Conservation (phyloP, 108 stramenopile genomes). For the Fragilaria crotonensis region DNA sequence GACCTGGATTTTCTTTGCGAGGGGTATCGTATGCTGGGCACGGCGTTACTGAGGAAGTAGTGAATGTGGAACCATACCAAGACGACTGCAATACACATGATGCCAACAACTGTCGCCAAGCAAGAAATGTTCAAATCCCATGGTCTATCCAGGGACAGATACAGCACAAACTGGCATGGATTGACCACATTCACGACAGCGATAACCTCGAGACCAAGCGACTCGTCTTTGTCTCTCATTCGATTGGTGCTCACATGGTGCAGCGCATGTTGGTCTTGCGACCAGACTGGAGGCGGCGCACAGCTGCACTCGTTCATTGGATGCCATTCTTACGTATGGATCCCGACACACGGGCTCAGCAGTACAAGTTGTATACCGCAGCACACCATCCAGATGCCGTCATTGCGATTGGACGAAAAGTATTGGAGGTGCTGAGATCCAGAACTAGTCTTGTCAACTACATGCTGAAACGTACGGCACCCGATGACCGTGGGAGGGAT, state of each 20-base stretch:
- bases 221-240: slow-evolving; percentile 72
- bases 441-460: slow-evolving; percentile 6
- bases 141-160: slow-evolving; percentile 80
- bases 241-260: slow-evolving; percentile 65
- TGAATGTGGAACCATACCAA: slow-evolving; percentile 6
- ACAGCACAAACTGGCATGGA: slow-evolving; percentile 59
- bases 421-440: slow-evolving; percentile 5
- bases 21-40: slow-evolving; percentile 73
- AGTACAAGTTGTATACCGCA: slow-evolving; percentile 25
- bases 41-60: slow-evolving; percentile 20
- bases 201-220: slow-evolving; percentile 7
- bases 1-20: slow-evolving; percentile 45
- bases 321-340: slow-evolving; percentile 76
- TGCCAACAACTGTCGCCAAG: neutral
- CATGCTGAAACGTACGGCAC: slow-evolving; percentile 22
- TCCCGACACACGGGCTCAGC: slow-evolving; percentile 17
- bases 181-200: slow-evolving; percentile 39
- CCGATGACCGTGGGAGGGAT: slow-evolving; percentile 38
- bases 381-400: slow-evolving; percentile 25
- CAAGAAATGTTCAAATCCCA: slow-evolving; percentile 21
- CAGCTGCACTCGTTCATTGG: slow-evolving; percentile 43
- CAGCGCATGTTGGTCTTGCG: slow-evolving; percentile 54
- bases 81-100: neutral
- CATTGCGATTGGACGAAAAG: slow-evolving; percentile 19
- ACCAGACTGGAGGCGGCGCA: slow-evolving; percentile 41